Evolutionary conservation across 306 rosid genomes (phyloP).

Genomic region (Datisca glomerata): DNA sequence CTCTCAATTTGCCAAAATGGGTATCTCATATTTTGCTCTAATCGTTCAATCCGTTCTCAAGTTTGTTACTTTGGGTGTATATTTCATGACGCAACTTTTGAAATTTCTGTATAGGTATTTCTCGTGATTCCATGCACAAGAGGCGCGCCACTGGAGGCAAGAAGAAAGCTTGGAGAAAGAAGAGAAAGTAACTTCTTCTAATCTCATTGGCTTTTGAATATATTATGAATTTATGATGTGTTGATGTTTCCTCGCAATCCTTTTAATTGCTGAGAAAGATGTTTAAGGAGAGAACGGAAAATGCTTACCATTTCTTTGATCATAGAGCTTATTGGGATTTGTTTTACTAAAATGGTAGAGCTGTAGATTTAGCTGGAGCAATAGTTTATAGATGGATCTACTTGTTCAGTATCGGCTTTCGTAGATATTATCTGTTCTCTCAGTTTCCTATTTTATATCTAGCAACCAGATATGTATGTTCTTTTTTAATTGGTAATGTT

Average conservation of each 20-base stretch:
- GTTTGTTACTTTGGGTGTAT: not conserved
- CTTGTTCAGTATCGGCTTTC: too few species aligned
- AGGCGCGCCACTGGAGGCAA: constrained; percentile 33
- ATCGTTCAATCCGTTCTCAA: not conserved
- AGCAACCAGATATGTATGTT: too few species aligned
- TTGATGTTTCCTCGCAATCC: not conserved
- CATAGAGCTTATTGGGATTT: not conserved
- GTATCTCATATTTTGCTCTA: not conserved
- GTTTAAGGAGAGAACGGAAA: not conserved
- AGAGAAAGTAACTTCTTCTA: constrained; percentile 14
- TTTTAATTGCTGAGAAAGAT: not conserved
- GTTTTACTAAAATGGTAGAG: not conserved
- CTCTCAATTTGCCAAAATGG: not conserved
- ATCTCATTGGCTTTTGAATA: too few species aligned
- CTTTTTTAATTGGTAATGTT: too few species aligned
- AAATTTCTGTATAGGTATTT: constrained; percentile 21
- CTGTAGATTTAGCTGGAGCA: not conserved
- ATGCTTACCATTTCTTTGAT: not conserved
- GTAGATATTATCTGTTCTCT: too few species aligned
- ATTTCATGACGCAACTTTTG: not conserved
- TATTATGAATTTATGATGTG: not conserved
- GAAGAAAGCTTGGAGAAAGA: constrained; percentile 17
- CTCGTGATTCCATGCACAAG: constrained; percentile 36
- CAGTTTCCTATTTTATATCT: too few species aligned
- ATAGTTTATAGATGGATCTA: too few species aligned